Evolutionary conservation across 2,329 filamentous ascomycete genomes (phyloP).

Genomic region (Ascochyta pisi): DNA sequence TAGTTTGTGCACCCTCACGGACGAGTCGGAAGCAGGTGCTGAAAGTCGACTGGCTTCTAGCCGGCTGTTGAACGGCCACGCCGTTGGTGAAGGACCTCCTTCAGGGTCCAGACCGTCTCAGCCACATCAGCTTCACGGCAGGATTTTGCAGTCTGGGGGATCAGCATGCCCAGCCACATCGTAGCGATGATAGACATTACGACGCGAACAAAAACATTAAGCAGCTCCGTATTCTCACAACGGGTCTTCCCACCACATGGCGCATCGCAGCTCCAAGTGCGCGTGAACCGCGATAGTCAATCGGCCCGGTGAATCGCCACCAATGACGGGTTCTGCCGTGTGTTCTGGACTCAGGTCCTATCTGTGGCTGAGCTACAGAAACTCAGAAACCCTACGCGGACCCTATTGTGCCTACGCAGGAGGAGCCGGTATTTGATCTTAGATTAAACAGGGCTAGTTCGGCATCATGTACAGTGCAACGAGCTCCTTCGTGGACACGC

Average conservation of each 20-base stretch:
- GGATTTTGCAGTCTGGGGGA: neutral
- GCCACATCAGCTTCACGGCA: neutral
- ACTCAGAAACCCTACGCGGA: neutral
- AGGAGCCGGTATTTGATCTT: no score
- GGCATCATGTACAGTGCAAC: neutral
- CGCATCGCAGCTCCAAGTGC: neutral
- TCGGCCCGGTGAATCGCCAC: neutral
- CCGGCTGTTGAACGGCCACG: neutral
- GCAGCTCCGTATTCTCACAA: no score
- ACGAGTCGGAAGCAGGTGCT: neutral
- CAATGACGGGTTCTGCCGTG: no score
- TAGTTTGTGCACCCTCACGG: slow-evolving; percentile 1
- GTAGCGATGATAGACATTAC: neutral
- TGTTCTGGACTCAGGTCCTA: neutral
- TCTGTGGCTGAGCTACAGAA: neutral
- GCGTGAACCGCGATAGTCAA: neutral
- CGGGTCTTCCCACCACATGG: neutral
- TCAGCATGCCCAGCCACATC: neutral
- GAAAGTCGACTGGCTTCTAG: neutral
- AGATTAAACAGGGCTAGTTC: no score
- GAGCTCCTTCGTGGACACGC: no score
- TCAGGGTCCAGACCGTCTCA: neutral
- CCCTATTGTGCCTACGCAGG: no score
- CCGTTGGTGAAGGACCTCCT: neutral
- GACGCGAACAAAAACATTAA: neutral